phyloP scores from a whole-genome alignment of 257 asterid genomes.

The Mentha longifolia region DNA sequence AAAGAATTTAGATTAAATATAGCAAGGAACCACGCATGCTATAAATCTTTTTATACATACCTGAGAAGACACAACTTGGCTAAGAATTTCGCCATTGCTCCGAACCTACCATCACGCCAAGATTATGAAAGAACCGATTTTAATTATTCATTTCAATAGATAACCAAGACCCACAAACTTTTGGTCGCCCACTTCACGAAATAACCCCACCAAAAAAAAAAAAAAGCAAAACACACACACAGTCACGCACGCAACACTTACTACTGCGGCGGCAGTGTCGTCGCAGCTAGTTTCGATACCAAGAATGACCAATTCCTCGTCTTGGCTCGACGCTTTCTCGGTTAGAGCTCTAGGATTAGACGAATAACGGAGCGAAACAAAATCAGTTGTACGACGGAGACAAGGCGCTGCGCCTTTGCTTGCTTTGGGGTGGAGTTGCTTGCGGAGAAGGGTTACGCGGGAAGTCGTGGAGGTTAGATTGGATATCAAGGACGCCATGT shows the following conservation, averaged over 20 bases:
- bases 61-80: slow-evolving; percentile 96
- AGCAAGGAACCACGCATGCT: slow-evolving; percentile 29
- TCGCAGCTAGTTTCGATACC: slow-evolving; percentile 98
- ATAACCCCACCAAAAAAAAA: not conserved
- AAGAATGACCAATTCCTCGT: slow-evolving; percentile 63
- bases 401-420: slow-evolving; percentile 27
- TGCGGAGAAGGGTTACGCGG: slow-evolving; percentile 47
- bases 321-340: slow-evolving; percentile 30
- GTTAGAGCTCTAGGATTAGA: slow-evolving; percentile 32
- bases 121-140: slow-evolving; percentile 29
- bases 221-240: not conserved
- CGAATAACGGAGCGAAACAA: slow-evolving; percentile 34
- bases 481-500: slow-evolving; percentile 54
- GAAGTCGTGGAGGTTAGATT: slow-evolving; percentile 47
- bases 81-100: slow-evolving; percentile 84
- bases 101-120: slow-evolving; percentile 61
- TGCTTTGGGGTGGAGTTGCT: slow-evolving; percentile 25
- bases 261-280: slow-evolving; percentile 97
- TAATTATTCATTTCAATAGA: slow-evolving; percentile 29
- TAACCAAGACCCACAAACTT: slow-evolving; percentile 32
- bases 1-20: not conserved
- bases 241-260: slow-evolving; percentile 41
- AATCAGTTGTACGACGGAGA: slow-evolving; percentile 32
- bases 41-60: slow-evolving; percentile 42
- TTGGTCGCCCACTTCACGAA: slow-evolving; percentile 24